Conservation (phyloP, 2,329 filamentous ascomycete species). For the Gaeumannomyces tritici region DNA sequence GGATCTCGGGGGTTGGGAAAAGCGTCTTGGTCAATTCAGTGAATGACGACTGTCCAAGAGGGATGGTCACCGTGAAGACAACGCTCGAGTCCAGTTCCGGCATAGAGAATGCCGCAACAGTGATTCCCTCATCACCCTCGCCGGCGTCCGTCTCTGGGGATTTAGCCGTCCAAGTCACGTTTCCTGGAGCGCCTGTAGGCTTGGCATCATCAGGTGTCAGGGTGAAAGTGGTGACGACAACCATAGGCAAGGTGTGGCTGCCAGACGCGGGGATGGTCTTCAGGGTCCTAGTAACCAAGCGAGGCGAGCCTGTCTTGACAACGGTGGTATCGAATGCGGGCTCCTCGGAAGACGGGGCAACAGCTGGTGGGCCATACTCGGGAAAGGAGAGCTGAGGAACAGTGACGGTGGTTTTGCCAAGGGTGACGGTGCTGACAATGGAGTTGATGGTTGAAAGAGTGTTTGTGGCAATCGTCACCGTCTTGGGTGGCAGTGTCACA, state of each 20-base stretch:
- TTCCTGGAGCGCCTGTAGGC: background rate
- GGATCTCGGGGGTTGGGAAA: background rate
- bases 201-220: background rate
- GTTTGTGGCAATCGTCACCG: slow-evolving; percentile 7
- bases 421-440: slow-evolving; percentile 10
- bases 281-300: background rate
- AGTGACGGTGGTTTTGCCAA: slow-evolving; percentile 12
- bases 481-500: slow-evolving; percentile 32
- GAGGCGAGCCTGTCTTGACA: background rate
- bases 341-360: background rate
- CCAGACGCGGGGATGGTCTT: background rate
- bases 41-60: background rate
- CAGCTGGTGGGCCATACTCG: slow-evolving; percentile 1
- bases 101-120: background rate
- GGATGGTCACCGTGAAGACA: background rate
- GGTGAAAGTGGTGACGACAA: background rate
- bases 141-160: background rate
- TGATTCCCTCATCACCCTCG: background rate
- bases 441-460: slow-evolving; percentile 7
- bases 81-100: background rate
- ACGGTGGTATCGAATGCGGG: slow-evolving; percentile 2
- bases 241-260: background rate
- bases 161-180: background rate
- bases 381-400: slow-evolving; percentile 5
- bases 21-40: slow-evolving; percentile 1